phyloP scores from a whole-genome alignment of 108 stramenopile species.

The Nannochloropsis oceanica region DNA sequence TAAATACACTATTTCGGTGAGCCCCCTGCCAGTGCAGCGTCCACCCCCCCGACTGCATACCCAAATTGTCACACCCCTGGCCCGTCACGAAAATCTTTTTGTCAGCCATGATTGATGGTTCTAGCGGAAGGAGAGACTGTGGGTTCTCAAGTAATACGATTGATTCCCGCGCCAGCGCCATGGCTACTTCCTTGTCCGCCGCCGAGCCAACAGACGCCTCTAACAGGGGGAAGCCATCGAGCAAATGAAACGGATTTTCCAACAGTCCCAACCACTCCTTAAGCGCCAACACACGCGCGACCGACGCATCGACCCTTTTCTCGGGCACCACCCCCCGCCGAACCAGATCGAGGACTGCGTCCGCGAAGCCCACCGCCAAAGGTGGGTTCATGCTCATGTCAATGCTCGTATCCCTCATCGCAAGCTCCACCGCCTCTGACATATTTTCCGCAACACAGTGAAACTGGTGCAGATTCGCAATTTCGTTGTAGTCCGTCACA shows the following conservation, averaged over 20 bases:
- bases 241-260: slow-evolving; percentile 35
- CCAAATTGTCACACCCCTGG: slow-evolving; percentile 48
- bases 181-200: slow-evolving; percentile 35
- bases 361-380: slow-evolving; percentile 32
- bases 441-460: slow-evolving; percentile 37
- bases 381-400: slow-evolving; percentile 64
- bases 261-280: slow-evolving; percentile 55
- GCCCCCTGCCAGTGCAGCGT: slow-evolving; percentile 66
- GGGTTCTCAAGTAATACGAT: slow-evolving; percentile 51
- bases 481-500: slow-evolving; percentile 68
- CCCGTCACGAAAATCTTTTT: slow-evolving; percentile 54
- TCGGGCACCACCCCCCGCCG: slow-evolving; percentile 9
- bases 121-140: neutral
- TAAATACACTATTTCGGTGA: slow-evolving; percentile 32
- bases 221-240: slow-evolving; percentile 16
- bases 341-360: slow-evolving; percentile 23
- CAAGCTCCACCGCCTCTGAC: slow-evolving; percentile 16
- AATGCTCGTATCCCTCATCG: slow-evolving; percentile 50
- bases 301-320: slow-evolving; percentile 42
- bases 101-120: neutral
- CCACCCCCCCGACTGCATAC: slow-evolving; percentile 52
- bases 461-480: slow-evolving; percentile 48
- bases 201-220: slow-evolving; percentile 14
- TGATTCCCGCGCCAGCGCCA: slow-evolving; percentile 47
- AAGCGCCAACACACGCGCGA: slow-evolving; percentile 44